Percentiles rank a stretch among this genome's conserved stretches.
phyloP scores from a whole-genome alignment of 2,329 filamentous ascomycete species.

The Hansfordia pulvinata region DNA sequence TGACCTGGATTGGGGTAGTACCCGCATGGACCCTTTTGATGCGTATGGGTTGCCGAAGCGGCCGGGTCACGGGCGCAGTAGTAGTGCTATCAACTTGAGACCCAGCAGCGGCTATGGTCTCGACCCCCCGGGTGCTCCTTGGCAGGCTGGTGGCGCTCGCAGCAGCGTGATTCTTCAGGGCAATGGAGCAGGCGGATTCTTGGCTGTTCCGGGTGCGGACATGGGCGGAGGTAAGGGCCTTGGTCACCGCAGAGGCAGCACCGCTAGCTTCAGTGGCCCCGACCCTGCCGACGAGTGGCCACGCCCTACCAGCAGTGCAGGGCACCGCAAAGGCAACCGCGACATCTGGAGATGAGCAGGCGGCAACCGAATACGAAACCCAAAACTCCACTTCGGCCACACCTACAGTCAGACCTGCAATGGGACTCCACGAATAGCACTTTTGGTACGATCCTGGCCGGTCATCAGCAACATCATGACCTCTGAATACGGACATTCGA shows the following conservation, averaged over 20 bases:
- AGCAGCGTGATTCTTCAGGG: conserved; percentile 37
- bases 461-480: no score
- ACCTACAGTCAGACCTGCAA: no score
- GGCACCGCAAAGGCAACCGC: conserved; percentile 21
- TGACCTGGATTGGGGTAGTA: conserved; percentile 44
- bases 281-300: conserved; percentile 24
- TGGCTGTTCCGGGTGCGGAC: conserved; percentile 30
- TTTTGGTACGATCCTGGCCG: no score
- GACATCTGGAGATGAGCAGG: conserved; percentile 27
- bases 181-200: conserved; percentile 35
- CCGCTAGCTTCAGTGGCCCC: conserved; percentile 4
- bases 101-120: conserved; percentile 45
- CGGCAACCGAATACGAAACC: conserved; percentile 1
- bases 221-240: conserved; percentile 7
- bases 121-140: conserved; percentile 35
- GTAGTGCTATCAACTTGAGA: conserved; percentile 18
- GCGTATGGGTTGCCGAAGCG: conserved; percentile 6
- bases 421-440: no score
- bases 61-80: conserved; percentile 14
- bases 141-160: conserved; percentile 36
- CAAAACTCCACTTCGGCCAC: conserved; percentile 1
- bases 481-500: no score
- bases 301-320: conserved; percentile 27
- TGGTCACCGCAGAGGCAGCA: conserved; percentile 9
- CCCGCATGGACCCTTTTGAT: conserved; percentile 27